Base-by-base conservation (phyloP, 345 rosid genomes). In the Bruguiera gymnorhiza region DNA sequence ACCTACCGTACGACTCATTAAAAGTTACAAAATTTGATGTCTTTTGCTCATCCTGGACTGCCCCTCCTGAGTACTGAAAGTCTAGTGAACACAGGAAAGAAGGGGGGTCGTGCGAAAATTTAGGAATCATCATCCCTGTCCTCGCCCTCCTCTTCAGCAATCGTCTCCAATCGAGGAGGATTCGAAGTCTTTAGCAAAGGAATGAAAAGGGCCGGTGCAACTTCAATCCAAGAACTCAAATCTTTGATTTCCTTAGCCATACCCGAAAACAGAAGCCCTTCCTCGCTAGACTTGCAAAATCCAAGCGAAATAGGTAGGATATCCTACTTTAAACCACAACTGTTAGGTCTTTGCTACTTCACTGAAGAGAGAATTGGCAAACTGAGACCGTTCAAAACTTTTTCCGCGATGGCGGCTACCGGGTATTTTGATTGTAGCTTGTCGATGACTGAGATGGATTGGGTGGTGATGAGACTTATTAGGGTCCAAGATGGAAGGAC, bases 61-160 rank as follows among this genome's bases (percentile, higher is more conserved):
- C 48, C 48, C 48, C 15, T 9, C 48, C 10, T 39, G 48, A 39
- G 48, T 3, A 39, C 48, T 39, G 48, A 39, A 11, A 39, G 48
- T 2, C 16, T 39, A 9, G 3, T 11, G 48, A 39, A 39, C 16
- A 39, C 16, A 9, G 48, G 48, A 3, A 39, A 39, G 1, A 9
- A 39, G 2, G 15, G 16, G 15, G 2, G 48, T 0, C 10, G 48
- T 39, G 0, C 15, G 15, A 9, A 39, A 39, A 39, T 10, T 39
- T 11, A 9, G 48, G 48, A 39, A 39, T 39, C 50, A 15, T 13
- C 50, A 13, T 71, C 75, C 8, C 6, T 5, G 18, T 65, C 83
- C 52, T 80, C 86, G 1, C 46, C 63, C 30, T 79, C 87, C 36
- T 75, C 86, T 66, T 86, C 90, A 24, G 51, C 15, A n/a, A 86